Conservation (phyloP, 31 red algal species). For the Asparagopsis taxiformis region DNA sequence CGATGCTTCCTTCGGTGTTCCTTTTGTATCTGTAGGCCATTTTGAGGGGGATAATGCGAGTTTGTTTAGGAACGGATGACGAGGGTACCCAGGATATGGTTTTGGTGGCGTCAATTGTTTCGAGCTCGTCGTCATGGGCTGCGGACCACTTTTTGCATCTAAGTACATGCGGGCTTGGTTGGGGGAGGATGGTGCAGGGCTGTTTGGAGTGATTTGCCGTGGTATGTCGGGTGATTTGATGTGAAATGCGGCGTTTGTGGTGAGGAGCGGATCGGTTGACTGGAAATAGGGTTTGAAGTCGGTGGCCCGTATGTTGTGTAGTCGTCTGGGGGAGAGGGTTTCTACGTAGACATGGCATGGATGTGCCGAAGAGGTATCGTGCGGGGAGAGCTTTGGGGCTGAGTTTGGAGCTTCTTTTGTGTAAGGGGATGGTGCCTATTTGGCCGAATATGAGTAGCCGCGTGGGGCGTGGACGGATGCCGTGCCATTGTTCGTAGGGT, state of each 20-base stretch:
- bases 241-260: background rate
- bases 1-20: background rate
- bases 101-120: background rate
- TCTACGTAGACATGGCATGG: background rate
- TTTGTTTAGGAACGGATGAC: background rate
- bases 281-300: background rate
- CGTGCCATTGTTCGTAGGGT: background rate
- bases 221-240: background rate
- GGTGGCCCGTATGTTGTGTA: background rate
- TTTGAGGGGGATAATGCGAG: background rate
- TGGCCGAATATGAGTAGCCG: constrained; percentile 2
- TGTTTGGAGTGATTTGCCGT: background rate
- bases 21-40: background rate
- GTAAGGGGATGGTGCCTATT: background rate
- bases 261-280: background rate
- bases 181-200: background rate
- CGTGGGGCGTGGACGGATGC: background rate
- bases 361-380: background rate
- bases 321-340: background rate
- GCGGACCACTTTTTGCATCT: background rate
- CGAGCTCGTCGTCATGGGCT: background rate
- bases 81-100: background rate
- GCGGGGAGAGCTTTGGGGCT: background rate
- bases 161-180: background rate
- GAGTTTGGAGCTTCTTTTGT: background rate